Evolutionary conservation across 257 asterid genomes (phyloP).

Genomic region (Solanum sitiens): DNA sequence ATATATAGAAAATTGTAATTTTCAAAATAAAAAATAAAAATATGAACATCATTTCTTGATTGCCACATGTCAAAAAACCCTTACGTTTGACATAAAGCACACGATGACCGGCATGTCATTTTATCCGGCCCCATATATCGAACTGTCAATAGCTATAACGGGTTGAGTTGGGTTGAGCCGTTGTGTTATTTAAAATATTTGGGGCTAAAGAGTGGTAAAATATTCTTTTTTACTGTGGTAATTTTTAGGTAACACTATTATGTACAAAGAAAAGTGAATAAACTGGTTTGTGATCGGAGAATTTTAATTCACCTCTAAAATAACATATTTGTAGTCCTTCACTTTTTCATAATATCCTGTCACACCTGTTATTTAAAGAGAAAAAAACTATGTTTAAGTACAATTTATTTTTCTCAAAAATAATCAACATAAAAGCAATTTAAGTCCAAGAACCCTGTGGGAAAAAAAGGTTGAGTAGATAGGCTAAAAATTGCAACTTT

Average conservation of each 20-base stretch:
- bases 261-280: constrained; percentile 50
- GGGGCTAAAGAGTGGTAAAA: background rate
- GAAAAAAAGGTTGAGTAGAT: background rate
- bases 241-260: constrained; percentile 9
- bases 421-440: background rate
- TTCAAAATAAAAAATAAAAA: no score
- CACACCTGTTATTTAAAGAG: constrained; percentile 46
- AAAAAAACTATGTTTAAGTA: background rate
- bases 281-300: constrained; percentile 92
- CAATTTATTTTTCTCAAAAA: background rate
- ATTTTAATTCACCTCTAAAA: constrained; percentile 62
- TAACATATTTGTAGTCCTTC: constrained; percentile 69
- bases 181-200: background rate
- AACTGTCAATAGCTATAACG: background rate
- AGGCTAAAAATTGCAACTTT: background rate
- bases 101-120: background rate
- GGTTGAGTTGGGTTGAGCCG: no score
- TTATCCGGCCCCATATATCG: background rate
- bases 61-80: constrained; percentile 2
- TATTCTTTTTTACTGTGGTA: background rate
- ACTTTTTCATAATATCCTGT: constrained; percentile 84
- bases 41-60: background rate
- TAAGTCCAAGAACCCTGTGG: background rate
- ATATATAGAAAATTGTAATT: background rate
- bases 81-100: background rate